Percentiles rank a stretch among this genome's conserved stretches.
Conservation (phyloP, 306 rosid genomes). For the Cicer pinnatifidum region DNA sequence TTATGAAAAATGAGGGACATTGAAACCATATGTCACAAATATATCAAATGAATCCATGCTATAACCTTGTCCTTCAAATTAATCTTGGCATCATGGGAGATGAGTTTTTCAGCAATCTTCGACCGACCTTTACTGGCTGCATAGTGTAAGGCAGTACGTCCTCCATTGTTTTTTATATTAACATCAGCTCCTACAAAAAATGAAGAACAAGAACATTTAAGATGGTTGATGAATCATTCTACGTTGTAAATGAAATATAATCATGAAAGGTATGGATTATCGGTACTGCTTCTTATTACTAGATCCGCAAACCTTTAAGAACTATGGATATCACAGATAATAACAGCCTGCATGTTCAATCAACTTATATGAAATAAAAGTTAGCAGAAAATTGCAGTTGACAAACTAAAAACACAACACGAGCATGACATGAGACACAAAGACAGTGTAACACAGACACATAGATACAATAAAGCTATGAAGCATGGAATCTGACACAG, state of each 20-base stretch:
- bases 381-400: slow-evolving; percentile 5
- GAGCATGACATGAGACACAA: not conserved
- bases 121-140: slow-evolving; percentile 90
- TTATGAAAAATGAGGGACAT: not conserved
- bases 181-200: slow-evolving; percentile 74
- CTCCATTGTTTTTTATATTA: slow-evolving; percentile 72
- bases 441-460: not conserved
- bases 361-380: not conserved
- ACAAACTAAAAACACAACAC: not conserved
- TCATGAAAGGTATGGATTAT: not conserved
- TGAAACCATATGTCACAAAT: slow-evolving; percentile 23
- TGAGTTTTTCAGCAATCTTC: slow-evolving; percentile 74
- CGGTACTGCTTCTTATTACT: slow-evolving; percentile 14
- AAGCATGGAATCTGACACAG: too few species aligned
- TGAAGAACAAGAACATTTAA: slow-evolving; percentile 32
- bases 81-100: slow-evolving; percentile 74
- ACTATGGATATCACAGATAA: not conserved
- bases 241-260: slow-evolving; percentile 20
- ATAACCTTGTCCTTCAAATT: slow-evolving; percentile 81
- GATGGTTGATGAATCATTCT: slow-evolving; percentile 19
- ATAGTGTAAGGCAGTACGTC: slow-evolving; percentile 92
- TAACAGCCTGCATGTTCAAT: slow-evolving; percentile 6
- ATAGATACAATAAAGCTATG: not conserved
- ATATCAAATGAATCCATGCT: slow-evolving; percentile 39
- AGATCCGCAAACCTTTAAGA: slow-evolving; percentile 6